Conservation (phyloP, 352 stramenopile species). For the Saprolegnia parasitica region DNA sequence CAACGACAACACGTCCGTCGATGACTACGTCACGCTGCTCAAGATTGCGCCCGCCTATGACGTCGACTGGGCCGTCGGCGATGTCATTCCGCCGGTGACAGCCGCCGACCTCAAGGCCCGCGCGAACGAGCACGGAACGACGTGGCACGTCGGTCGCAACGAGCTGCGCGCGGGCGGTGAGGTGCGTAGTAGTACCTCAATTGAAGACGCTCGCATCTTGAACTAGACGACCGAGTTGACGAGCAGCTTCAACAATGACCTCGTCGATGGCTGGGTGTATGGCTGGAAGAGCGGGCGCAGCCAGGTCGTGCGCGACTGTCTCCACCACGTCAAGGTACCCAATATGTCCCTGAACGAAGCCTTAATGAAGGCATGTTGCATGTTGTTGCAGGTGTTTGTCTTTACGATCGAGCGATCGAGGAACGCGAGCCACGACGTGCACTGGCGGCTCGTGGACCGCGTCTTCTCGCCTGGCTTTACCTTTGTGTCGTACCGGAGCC, state of each 20-base stretch:
- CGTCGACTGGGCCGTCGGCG: neutral
- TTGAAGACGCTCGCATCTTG: too few species aligned
- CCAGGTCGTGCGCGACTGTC: conserved; percentile 38
- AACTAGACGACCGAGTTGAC: too few species aligned
- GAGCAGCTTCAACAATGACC: conserved; percentile 34
- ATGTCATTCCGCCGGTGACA: neutral
- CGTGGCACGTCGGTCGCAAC: neutral
- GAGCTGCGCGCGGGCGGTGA: neutral
- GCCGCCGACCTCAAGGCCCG: neutral
- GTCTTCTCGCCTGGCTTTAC: neutral
- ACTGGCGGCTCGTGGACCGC: neutral
- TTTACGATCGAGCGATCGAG: neutral
- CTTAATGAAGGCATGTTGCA: too few species aligned
- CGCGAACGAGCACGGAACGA: neutral
- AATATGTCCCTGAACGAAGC: neutral
- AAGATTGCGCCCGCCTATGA: neutral
- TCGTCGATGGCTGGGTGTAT: conserved; percentile 48
- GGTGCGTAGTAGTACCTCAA: too few species aligned
- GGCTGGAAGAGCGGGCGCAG: conserved; percentile 54
- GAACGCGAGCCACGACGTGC: too few species aligned
- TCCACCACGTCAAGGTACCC: conserved; percentile 38
- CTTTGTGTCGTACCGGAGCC: neutral
- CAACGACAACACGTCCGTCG: neutral
- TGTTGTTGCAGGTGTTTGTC: neutral
- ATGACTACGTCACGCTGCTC: neutral